Conservation (phyloP, 2,329 filamentous ascomycete species). For the Dothideomycetes sp. region DNA sequence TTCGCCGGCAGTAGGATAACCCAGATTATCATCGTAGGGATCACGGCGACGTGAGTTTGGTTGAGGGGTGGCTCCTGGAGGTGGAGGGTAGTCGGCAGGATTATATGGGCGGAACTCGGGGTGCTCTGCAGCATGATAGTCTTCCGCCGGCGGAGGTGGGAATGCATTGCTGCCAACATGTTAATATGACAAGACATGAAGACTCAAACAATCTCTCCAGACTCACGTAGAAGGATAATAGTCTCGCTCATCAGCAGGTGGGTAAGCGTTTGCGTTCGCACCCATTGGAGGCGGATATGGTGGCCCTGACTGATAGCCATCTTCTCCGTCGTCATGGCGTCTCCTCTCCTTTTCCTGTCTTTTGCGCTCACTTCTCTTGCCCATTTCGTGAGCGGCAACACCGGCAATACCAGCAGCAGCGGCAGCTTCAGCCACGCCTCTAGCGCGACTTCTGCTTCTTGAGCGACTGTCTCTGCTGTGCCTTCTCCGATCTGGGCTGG, state of each 20-base stretch:
- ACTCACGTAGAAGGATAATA: constrained; percentile 35
- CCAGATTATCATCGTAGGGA: constrained; percentile 17
- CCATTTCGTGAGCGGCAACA: constrained; percentile 43
- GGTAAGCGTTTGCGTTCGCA: constrained; percentile 20
- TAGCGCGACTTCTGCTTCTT: constrained; percentile 37
- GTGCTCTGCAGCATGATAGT: constrained; percentile 19
- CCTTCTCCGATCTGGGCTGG: constrained; percentile 25
- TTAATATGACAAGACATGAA: too few species aligned
- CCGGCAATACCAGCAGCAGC: constrained; percentile 47
- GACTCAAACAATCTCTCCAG: too few species aligned
- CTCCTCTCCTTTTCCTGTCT: constrained; percentile 40
- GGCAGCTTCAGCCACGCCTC: constrained; percentile 43
- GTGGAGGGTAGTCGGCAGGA: constrained; percentile 34
- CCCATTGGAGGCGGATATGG: constrained; percentile 22
- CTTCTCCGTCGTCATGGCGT: constrained; percentile 22
- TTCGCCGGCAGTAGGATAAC: constrained; percentile 19
- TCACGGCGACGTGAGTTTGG: constrained; percentile 16
- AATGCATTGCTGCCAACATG: too few species aligned
- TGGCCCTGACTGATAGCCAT: constrained; percentile 16
- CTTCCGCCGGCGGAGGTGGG: constrained; percentile 28
- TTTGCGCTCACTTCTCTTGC: constrained; percentile 45
- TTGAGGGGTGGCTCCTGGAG: constrained; percentile 15
- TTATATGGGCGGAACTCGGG: constrained; percentile 25
- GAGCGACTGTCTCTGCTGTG: constrained; percentile 19
- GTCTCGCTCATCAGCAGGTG: constrained; percentile 14